A percentile compares a stretch with the other conserved stretches of the same genome.
Evolutionary conservation across 352 stramenopile genomes (phyloP).

Genomic region (Pythium periplocum): DNA sequence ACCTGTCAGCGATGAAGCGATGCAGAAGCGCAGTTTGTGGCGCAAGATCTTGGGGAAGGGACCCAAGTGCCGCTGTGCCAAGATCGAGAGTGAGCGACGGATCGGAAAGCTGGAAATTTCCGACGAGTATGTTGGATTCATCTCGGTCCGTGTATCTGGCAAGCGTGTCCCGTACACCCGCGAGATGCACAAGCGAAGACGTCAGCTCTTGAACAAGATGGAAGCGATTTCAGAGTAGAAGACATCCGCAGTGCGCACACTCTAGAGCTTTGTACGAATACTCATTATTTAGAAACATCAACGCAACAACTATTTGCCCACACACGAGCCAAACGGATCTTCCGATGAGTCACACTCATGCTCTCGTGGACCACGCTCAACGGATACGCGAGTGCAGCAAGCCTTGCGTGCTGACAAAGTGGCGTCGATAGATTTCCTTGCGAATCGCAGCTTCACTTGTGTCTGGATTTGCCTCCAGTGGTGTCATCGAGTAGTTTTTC

Average conservation of each 20-base stretch:
- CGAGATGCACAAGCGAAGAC: slow-evolving; percentile 41
- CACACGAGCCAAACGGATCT: too few species aligned
- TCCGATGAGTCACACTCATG: too few species aligned
- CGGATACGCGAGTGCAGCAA: too few species aligned
- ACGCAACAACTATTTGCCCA: too few species aligned
- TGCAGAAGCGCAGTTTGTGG: slow-evolving; percentile 45
- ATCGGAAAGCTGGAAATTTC: slow-evolving; percentile 24
- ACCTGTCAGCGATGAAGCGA: neutral
- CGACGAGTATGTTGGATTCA: slow-evolving; percentile 36
- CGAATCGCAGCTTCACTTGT: too few species aligned
- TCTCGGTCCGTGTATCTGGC: slow-evolving; percentile 34
- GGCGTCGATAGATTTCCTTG: too few species aligned
- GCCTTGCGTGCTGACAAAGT: too few species aligned
- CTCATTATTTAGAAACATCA: too few species aligned
- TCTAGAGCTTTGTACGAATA: too few species aligned
- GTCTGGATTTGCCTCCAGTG: too few species aligned
- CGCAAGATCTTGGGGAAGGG: slow-evolving; percentile 48
- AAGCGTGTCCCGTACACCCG: slow-evolving; percentile 48
- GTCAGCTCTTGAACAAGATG: slow-evolving; percentile 33
- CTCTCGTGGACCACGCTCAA: too few species aligned
- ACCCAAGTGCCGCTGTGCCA: slow-evolving; percentile 46
- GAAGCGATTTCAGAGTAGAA: slow-evolving; percentile 38
- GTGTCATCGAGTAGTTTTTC: too few species aligned
- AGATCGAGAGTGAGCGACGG: slow-evolving; percentile 6
- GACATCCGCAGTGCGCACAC: neutral